Conservation (phyloP, 2,329 filamentous ascomycete species). For the Alternaria ventricosa region DNA sequence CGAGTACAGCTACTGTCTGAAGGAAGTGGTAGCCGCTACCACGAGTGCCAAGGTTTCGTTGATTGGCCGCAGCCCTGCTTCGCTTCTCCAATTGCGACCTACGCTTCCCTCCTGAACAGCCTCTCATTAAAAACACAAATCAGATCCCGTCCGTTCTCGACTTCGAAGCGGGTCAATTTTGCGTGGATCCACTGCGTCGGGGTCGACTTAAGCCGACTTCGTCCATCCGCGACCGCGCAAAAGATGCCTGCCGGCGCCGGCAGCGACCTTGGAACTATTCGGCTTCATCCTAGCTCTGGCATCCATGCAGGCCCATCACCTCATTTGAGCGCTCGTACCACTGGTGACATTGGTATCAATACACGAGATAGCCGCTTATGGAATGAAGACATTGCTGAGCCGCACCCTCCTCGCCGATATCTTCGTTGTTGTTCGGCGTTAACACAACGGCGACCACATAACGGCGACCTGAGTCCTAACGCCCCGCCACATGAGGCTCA, state of each 20-base stretch:
- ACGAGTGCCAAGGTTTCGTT: slow-evolving; percentile 1
- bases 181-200: slow-evolving; percentile 1
- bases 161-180: background rate
- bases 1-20: background rate
- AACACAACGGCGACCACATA: background rate
- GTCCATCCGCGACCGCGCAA: background rate
- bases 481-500: background rate
- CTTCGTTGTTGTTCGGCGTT: background rate
- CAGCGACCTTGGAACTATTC: background rate
- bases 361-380: background rate
- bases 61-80: background rate
- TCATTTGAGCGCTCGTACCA: background rate
- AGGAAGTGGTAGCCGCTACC: background rate
- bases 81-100: background rate
- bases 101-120: background rate
- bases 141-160: background rate
- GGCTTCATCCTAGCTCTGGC: background rate
- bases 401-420: background rate
- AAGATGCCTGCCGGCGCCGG: background rate
- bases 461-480: background rate
- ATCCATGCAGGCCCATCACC: background rate
- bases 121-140: slow-evolving; percentile 1
- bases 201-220: background rate
- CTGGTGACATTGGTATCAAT: background rate
- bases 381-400: background rate